These are phyloP conservation scores for Porodaedalea pini DNA, from an alignment of 1,284 basidiomycete genomes.

Conservation along the genomic window DNA sequence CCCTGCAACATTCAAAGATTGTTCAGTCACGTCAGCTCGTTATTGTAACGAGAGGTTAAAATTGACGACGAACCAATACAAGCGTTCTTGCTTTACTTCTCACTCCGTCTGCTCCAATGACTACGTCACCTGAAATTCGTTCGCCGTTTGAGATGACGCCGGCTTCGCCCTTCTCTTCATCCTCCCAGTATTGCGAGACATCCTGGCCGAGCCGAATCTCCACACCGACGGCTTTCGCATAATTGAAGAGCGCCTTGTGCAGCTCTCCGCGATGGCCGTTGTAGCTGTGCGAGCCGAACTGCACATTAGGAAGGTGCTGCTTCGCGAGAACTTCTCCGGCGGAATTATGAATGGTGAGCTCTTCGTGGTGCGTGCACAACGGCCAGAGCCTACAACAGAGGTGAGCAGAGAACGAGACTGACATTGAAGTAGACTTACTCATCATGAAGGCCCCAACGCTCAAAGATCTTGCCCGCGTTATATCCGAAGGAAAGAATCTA, in stretches of 20 bases:
- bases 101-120: conserved; percentile 26
- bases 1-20: conserved; percentile 22
- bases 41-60: neutral
- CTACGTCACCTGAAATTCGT: conserved; percentile 22
- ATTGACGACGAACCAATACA: conserved; percentile 27
- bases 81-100: conserved; percentile 22
- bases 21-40: neutral
- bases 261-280: conserved; percentile 24
- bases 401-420: neutral
- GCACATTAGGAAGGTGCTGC: conserved; percentile 11
- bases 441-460: conserved; percentile 21
- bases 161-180: conserved; percentile 19
- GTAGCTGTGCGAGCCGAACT: conserved; percentile 17
- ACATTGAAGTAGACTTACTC: neutral
- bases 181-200: conserved; percentile 18
- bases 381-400: conserved; percentile 18
- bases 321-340: conserved; percentile 18
- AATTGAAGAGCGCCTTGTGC: conserved; percentile 20
- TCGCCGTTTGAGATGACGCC: conserved; percentile 22
- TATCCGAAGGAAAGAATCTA: conserved; percentile 24
- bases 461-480: conserved; percentile 22
- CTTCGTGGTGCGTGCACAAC: conserved; percentile 21
- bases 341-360: conserved; percentile 18
- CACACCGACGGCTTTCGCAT: conserved; percentile 21
- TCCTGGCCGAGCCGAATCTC: conserved; percentile 20